Conservation (phyloP, 163 green algal species). For the Scenedesmus sp. region DNA sequence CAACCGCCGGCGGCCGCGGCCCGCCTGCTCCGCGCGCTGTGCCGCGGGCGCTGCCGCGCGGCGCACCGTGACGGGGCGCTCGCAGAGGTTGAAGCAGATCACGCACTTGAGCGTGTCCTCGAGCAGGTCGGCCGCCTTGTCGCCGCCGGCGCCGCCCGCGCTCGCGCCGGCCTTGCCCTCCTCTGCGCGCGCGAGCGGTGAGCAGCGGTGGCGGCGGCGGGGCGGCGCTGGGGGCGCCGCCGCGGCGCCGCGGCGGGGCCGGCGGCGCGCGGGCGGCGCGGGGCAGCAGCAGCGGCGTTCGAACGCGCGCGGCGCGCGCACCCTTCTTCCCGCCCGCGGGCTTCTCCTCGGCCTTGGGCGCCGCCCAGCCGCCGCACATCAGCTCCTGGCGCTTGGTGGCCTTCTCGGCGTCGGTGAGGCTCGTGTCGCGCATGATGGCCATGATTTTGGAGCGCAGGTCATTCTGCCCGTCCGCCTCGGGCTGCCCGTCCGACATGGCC, state of each 20-base stretch:
- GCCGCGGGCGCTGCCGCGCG: background rate
- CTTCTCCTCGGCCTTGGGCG: conserved; percentile 16
- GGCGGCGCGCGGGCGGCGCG: background rate
- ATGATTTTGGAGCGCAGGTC: conserved; percentile 73
- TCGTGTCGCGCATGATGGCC: conserved; percentile 77
- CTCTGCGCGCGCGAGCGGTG: too few relatives aligned
- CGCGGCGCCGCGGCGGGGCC: background rate
- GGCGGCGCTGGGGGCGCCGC: too few relatives aligned
- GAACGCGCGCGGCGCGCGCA: background rate
- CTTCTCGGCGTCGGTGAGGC: conserved; percentile 84
- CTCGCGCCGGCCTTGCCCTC: conserved; percentile 1
- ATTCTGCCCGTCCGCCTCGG: conserved; percentile 17
- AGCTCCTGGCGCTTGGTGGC: conserved; percentile 76
- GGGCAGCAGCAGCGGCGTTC: background rate
- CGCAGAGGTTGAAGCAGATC: conserved; percentile 89
- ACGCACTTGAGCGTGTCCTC: conserved; percentile 90
- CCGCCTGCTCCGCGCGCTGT: background rate
- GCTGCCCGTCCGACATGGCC: too few relatives aligned
- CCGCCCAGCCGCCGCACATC: conserved; percentile 71
- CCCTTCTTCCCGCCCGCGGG: conserved; percentile 11
- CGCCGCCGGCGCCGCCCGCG: too few relatives aligned
- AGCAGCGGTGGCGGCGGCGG: background rate
- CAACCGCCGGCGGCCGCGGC: too few relatives aligned
- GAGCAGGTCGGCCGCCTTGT: conserved; percentile 53
- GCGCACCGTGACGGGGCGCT: conserved; percentile 86